Evolutionary conservation across 2,329 filamentous ascomycete species (phyloP).

Genomic region (Nigrospora oryzae): DNA sequence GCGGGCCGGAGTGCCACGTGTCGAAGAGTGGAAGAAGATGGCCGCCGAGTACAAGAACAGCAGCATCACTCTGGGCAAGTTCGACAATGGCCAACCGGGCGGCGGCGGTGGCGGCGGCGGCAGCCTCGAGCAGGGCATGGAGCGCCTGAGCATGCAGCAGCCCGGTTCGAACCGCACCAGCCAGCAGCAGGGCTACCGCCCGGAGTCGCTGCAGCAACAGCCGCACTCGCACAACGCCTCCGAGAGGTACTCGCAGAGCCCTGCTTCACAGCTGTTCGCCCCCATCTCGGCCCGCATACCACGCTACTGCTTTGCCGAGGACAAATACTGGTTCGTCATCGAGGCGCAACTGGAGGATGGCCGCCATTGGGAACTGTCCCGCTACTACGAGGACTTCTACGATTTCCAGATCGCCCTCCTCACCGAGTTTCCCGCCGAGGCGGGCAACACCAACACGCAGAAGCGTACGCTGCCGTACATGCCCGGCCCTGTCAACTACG

Average conservation of each 20-base stretch:
- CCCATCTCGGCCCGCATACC: conserved; percentile 81
- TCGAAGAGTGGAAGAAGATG: conserved; percentile 99
- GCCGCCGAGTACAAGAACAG: conserved; percentile 98
- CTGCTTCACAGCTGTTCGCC: conserved; percentile 43
- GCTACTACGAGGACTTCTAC: conserved; percentile 98
- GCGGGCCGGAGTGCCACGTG: conserved; percentile 82
- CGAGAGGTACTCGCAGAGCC: too few relatives aligned
- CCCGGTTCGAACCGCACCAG: conserved; percentile 34
- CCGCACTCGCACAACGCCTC: conserved; percentile 26
- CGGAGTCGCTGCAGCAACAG: conserved; percentile 3
- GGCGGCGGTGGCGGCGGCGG: conserved; percentile 31
- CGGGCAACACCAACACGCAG: conserved; percentile 73
- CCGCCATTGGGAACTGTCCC: conserved; percentile 82
- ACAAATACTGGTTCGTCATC: conserved; percentile 98
- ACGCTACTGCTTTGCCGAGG: conserved; percentile 89
- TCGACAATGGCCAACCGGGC: conserved; percentile 52
- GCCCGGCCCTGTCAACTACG: conserved; percentile 95
- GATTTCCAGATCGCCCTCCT: conserved; percentile 95
- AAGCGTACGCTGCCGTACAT: conserved; percentile 88
- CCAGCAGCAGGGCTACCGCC: conserved; percentile 18
- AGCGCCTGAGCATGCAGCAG: conserved; percentile 69
- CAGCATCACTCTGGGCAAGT: conserved; percentile 91
- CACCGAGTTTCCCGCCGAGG: conserved; percentile 85
- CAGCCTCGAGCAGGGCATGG: conserved; percentile 59
- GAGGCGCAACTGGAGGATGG: conserved; percentile 87